Evolutionary conservation across 495 filamentous ascomycete genomes (phyloP), one percentile per base, ranked within the genome.

Genomic region (Glarea lozoyensis): DNA sequence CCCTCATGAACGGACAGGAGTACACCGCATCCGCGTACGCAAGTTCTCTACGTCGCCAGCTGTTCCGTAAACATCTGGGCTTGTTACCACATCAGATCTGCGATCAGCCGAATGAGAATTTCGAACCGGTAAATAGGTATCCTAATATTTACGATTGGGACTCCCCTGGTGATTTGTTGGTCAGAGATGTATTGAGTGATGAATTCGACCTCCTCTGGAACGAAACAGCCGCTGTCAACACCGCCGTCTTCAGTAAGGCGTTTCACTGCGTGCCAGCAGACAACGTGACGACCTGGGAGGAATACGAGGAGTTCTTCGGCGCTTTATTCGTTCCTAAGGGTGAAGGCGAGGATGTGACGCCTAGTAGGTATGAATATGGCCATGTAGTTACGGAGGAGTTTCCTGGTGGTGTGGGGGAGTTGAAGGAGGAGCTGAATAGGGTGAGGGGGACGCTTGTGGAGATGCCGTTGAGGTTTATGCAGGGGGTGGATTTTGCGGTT

Each of bases 211-310:
- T 64, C 27, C 65, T 86, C 23, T 94, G 88, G 88, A 77, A 80
- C 43, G 27, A 60, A 1, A 84, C 79, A 6, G 90, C 90, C 1
- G 65, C 64, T 19, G 76, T 65, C 11, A 97, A 97, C 68, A 95
- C 86, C 0, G 79, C 84, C n/a, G 79, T 84, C 21, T 95, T 93
- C 67, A 73, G 66, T 29, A 80, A 78, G 55, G 84, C 86, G 0
- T 97, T 97, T 74, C 89, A 94, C 58, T 67, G 77, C 0, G 86
- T 97, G 4, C 90, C 90, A 0, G 78, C 87, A 58, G 88, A 97
- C 58, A 59, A 53, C 2, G 82, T 93, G 7, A 69, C 75, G 37
- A 89, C 73, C 49, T 97, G 90, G 90, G 73, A 76, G 27, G 69
- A 88, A 22, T 97, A 97, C 62, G 81, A 93, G 23, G 67, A 78